phyloP scores from a whole-genome alignment of 1,284 basidiomycete genomes.

The Omphalotus olearius region DNA sequence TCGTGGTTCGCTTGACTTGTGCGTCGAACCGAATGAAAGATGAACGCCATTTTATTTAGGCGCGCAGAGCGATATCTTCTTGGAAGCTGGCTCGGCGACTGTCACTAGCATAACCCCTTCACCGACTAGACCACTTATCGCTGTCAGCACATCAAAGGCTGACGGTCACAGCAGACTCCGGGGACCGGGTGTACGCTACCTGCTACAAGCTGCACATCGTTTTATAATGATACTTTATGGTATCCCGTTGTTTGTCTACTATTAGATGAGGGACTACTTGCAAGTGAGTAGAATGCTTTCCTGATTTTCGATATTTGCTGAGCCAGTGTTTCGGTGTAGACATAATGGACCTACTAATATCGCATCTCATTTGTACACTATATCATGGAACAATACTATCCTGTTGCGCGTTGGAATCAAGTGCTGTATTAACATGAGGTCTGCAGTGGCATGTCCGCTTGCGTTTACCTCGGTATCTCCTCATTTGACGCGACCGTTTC shows the following conservation, averaged over 20 bases:
- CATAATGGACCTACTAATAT: too few relatives aligned
- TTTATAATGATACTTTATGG: slow-evolving; percentile 6
- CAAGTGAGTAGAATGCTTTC: too few relatives aligned
- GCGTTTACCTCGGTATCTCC: too few relatives aligned
- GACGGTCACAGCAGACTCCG: neutral
- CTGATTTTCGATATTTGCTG: too few relatives aligned
- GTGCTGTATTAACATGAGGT: too few relatives aligned
- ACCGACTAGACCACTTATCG: slow-evolving; percentile 1
- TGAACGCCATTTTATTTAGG: slow-evolving; percentile 12
- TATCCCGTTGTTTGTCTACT: slow-evolving; percentile 5
- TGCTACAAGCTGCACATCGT: neutral
- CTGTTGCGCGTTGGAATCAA: too few relatives aligned
- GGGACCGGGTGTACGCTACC: neutral
- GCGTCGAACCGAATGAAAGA: neutral
- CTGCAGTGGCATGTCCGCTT: too few relatives aligned
- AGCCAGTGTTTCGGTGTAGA: too few relatives aligned
- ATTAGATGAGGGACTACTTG: neutral
- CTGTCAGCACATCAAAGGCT: neutral
- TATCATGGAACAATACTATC: too few relatives aligned
- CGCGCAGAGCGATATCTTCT: slow-evolving; percentile 26
- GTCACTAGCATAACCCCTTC: neutral
- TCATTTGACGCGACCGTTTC: too few relatives aligned
- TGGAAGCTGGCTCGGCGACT: slow-evolving; percentile 1
- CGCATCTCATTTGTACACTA: too few relatives aligned
- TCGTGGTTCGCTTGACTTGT: slow-evolving; percentile 4